These are phyloP conservation scores for Jackrogersella multiformis DNA, from an alignment of 495 filamentous ascomycete species.

Conservation along the genomic window DNA sequence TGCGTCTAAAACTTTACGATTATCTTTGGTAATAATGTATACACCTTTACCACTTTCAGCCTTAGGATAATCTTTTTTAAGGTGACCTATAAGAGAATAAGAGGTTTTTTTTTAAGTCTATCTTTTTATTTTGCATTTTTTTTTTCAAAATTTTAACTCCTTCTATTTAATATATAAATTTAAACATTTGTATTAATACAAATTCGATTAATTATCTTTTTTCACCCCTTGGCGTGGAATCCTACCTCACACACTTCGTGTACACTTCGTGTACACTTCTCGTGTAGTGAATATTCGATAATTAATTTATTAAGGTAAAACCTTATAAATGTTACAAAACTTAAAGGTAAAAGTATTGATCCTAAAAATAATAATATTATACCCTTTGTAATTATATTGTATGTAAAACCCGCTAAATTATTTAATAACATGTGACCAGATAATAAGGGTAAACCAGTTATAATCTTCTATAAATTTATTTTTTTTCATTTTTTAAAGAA, in stretches of 20 bases:
- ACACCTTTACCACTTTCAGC: background rate
- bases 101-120: too few relatives aligned
- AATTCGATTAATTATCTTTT: too few relatives aligned
- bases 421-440: conserved; percentile 1
- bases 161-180: background rate
- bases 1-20: conserved; percentile 1
- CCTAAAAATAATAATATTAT: conserved; percentile 33
- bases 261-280: too few relatives aligned
- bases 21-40: background rate
- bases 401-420: conserved; percentile 9
- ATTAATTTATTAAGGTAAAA: too few relatives aligned
- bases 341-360: conserved; percentile 4
- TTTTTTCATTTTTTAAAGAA: too few relatives aligned
- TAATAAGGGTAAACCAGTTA: too few relatives aligned
- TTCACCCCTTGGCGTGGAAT: too few relatives aligned
- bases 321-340: too few relatives aligned
- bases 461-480: too few relatives aligned
- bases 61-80: background rate
- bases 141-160: background rate
- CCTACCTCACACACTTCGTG: too few relatives aligned
- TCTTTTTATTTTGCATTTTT: too few relatives aligned
- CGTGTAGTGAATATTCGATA: too few relatives aligned
- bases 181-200: background rate
- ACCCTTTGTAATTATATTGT: conserved; percentile 7
- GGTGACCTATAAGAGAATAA: background rate